Base-by-base conservation (phyloP, 768 basidiomycete species). In the Tubosaeta sp. region DNA sequence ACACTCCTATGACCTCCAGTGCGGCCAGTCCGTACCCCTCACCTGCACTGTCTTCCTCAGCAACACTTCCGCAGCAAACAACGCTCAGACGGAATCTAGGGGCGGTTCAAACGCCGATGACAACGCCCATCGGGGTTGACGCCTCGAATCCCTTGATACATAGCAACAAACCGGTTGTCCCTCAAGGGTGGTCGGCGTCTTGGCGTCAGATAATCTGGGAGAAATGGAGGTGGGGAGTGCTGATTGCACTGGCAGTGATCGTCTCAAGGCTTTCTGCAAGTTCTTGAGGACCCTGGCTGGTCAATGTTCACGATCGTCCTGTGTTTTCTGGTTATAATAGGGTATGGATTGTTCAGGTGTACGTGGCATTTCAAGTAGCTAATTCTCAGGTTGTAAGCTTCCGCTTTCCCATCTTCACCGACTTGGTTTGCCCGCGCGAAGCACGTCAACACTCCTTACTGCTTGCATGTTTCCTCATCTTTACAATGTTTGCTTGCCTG, bases 201-300 rank as follows among this genome's bases (percentile, higher is more conserved):
- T 83, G 83, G 81, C 78, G 84, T 45, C 77, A 81, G 54, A 67
- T 90, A 31, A 63, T 91, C 10, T 87, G 82, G 81, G 87, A 91
- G 65, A 90, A 90, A 64, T 92, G 89, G 89, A 75, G 87, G 54
- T 86, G 88, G 81, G 90, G 88, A 19, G 77, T 86, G 14, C 65
- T 92, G 54, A 85, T 91, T 51, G 86, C 83, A 6, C 68, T 92
- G 43, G 89, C 89, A 1, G 83, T 91, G 19, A 69, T 91, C 46
- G 81, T 92, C 11, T 90, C 88, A 31, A 78, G 86, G 57, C 75
- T 91, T 57, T 86, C 88, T 26, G 80, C 86, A 27, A 72, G 70
- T 54, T 61, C 67, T 50, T 71, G 59, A 67, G 42, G 43, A 38
- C 26, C 45, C 12, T 22, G n/a, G 37, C 42, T 5, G 22, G 43